Conservation (phyloP, 768 basidiomycete genomes). For the Scleroderma citrinum region DNA sequence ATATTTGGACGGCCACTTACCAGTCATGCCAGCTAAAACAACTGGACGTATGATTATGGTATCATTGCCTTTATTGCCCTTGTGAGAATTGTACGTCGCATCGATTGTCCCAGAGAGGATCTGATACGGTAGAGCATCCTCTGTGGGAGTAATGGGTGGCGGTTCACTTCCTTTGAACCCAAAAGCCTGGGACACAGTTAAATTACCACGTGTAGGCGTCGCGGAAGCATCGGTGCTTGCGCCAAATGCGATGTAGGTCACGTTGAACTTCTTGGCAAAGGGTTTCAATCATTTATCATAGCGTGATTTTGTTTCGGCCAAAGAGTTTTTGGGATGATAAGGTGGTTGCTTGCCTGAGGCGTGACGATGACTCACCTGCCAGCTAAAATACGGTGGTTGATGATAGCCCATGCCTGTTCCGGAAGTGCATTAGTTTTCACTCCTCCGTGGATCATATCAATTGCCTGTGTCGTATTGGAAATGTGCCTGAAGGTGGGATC, state of each 20-base stretch:
- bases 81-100: slow-evolving; percentile 49
- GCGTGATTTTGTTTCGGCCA: slow-evolving; percentile 39
- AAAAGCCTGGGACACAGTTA: slow-evolving; percentile 47
- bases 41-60: slow-evolving; percentile 41
- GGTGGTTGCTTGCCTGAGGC: background rate
- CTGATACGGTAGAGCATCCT: slow-evolving; percentile 33
- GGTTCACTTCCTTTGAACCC: slow-evolving; percentile 48
- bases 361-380: slow-evolving; percentile 37
- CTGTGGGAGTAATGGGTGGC: slow-evolving; percentile 54
- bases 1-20: slow-evolving; percentile 4
- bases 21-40: slow-evolving; percentile 55
- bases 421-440: slow-evolving; percentile 78
- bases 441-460: slow-evolving; percentile 63
- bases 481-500: slow-evolving; percentile 32
- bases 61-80: slow-evolving; percentile 30
- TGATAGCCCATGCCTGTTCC: slow-evolving; percentile 60
- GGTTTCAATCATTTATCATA: slow-evolving; percentile 38
- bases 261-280: slow-evolving; percentile 48
- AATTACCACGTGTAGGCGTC: slow-evolving; percentile 36
- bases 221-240: slow-evolving; percentile 29
- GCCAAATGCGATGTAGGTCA: slow-evolving; percentile 58
- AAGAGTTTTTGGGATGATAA: slow-evolving; percentile 18
- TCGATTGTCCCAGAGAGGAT: slow-evolving; percentile 62
- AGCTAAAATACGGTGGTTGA: slow-evolving; percentile 68
- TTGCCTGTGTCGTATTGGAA: slow-evolving; percentile 70